Evolutionary conservation across 768 basidiomycete genomes (phyloP).

Genomic region (Termitomyces sp.): DNA sequence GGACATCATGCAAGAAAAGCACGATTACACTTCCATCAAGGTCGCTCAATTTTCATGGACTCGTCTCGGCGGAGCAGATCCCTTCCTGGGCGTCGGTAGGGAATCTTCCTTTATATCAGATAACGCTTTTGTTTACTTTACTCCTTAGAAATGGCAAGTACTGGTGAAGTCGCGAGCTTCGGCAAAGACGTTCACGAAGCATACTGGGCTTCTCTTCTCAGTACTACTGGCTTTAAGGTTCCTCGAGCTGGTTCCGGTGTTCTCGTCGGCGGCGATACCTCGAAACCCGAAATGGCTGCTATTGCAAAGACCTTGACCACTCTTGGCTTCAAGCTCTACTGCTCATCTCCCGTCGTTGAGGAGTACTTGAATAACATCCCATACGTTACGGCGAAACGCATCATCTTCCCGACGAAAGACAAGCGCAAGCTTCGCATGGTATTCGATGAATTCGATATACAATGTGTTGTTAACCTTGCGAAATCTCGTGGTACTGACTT

Average conservation of each 20-base stretch:
- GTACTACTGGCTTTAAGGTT: constrained; percentile 93
- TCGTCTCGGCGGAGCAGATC: constrained; percentile 91
- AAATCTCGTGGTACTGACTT: constrained; percentile 71
- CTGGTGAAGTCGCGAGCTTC: constrained; percentile 96
- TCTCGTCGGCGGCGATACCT: constrained; percentile 87
- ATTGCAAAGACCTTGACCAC: constrained; percentile 79
- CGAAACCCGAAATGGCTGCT: constrained; percentile 79
- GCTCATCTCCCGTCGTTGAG: constrained; percentile 77
- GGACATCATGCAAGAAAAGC: constrained; percentile 85
- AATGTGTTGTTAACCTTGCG: constrained; percentile 91
- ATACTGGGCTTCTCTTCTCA: constrained; percentile 92
- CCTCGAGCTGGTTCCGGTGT: constrained; percentile 84
- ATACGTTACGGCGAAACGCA: constrained; percentile 79
- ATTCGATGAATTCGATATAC: constrained; percentile 92
- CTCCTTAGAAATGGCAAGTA: constrained; percentile 89
- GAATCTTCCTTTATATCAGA: constrained; percentile 26
- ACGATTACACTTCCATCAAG: constrained; percentile 94
- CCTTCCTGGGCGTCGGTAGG: constrained; percentile 89
- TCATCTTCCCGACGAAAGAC: constrained; percentile 95
- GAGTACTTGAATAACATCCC: constrained; percentile 75
- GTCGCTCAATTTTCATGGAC: constrained; percentile 99
- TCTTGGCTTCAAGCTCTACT: constrained; percentile 95
- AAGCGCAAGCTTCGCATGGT: constrained; percentile 94
- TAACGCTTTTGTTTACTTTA: constrained; percentile 3
- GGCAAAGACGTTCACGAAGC: constrained; percentile 93